Evolutionary conservation across 2,329 filamentous ascomycete species (phyloP).

Genomic region (Pseudogymnoascus sp.): DNA sequence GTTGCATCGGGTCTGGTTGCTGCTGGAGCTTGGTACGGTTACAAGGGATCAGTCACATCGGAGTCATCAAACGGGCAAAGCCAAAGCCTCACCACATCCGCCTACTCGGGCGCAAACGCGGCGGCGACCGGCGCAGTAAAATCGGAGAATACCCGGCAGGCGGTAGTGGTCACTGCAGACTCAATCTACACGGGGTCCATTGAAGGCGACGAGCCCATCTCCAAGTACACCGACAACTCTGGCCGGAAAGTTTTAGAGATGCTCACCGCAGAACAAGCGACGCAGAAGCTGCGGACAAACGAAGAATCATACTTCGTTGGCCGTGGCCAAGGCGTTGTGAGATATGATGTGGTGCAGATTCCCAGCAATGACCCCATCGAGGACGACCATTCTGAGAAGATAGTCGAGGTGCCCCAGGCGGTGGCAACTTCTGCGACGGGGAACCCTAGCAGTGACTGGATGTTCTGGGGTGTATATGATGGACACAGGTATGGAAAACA

Average conservation of each 20-base stretch:
- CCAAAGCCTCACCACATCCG: constrained; percentile 19
- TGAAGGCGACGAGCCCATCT: constrained; percentile 76
- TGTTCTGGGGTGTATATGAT: constrained; percentile 99
- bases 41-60: constrained; percentile 37
- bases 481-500: constrained; percentile 71
- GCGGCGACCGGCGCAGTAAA: constrained; percentile 1
- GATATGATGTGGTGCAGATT: constrained; percentile 91
- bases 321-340: constrained; percentile 80
- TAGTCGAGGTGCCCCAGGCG: constrained; percentile 74
- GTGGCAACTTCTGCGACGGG: constrained; percentile 36
- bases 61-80: constrained; percentile 24
- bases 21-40: constrained; percentile 71
- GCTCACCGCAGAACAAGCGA: constrained; percentile 91
- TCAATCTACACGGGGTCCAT: constrained; percentile 84
- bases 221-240: constrained; percentile 79
- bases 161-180: constrained; percentile 83
- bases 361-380: constrained; percentile 97
- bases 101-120: constrained; percentile 18
- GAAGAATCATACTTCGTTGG: constrained; percentile 90
- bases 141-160: constrained; percentile 51
- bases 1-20: constrained; percentile 62
- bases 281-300: constrained; percentile 76
- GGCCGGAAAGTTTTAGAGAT: constrained; percentile 87
- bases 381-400: constrained; percentile 97
- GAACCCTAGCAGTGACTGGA: constrained; percentile 74